A percentile compares a stretch with the other conserved stretches of the same genome.
Evolutionary conservation across 768 basidiomycete genomes (phyloP).

Genomic region (Lyophyllum semitale): DNA sequence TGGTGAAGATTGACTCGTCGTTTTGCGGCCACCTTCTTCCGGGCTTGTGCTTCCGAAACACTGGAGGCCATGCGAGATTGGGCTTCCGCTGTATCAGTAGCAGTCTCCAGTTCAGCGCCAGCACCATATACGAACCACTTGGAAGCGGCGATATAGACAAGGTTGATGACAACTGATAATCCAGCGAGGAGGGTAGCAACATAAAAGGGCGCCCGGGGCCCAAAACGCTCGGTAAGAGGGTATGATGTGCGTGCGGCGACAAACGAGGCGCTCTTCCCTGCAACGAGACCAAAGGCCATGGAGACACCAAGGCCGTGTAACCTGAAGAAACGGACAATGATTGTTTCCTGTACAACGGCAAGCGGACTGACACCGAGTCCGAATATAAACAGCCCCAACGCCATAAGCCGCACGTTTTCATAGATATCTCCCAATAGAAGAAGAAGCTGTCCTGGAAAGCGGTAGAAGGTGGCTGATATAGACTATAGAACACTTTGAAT

Average conservation of each 20-base stretch:
- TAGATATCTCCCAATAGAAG: constrained; percentile 68
- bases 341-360: constrained; percentile 82
- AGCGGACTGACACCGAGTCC: constrained; percentile 80
- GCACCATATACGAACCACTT: constrained; percentile 64
- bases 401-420: constrained; percentile 66
- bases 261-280: constrained; percentile 79
- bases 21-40: constrained; percentile 68
- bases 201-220: constrained; percentile 74
- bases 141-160: constrained; percentile 65
- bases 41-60: constrained; percentile 59
- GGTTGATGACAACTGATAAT: constrained; percentile 68
- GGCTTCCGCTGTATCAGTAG: constrained; percentile 61
- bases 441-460: constrained; percentile 67
- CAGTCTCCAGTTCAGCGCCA: constrained; percentile 64
- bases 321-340: constrained; percentile 81
- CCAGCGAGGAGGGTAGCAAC: constrained; percentile 63
- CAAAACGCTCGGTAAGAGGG: constrained; percentile 69
- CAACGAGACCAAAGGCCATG: constrained; percentile 81
- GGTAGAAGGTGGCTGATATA: not conserved
- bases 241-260: constrained; percentile 74
- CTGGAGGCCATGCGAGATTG: constrained; percentile 42
- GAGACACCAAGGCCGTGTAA: constrained; percentile 74
- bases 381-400: constrained; percentile 75
- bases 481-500: not conserved
- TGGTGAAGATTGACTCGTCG: constrained; percentile 60